phyloP scores from a whole-genome alignment of 2,329 filamentous ascomycete genomes.

The Aspergillus costaricaensis region DNA sequence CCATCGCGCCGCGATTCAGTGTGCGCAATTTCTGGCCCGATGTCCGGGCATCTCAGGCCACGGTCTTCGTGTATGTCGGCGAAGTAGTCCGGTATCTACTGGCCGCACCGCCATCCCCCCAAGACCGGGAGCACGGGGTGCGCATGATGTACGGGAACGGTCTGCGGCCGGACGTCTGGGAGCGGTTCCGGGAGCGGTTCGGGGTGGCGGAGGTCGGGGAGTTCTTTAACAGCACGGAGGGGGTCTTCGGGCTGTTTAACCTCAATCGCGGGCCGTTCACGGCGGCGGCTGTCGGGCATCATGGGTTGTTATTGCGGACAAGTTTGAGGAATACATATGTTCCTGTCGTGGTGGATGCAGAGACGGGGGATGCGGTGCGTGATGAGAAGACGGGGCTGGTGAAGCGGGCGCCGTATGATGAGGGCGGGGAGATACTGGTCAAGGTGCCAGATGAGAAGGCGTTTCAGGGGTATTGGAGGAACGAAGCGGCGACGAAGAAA shows the following conservation, averaged over 20 bases:
- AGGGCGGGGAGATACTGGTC: slow-evolving; percentile 77
- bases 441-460: slow-evolving; percentile 57
- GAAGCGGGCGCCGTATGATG: slow-evolving; percentile 61
- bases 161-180: slow-evolving; percentile 52
- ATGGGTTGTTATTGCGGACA: slow-evolving; percentile 63
- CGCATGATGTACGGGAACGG: slow-evolving; percentile 53
- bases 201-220: slow-evolving; percentile 60
- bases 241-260: slow-evolving; percentile 65
- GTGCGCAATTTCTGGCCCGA: slow-evolving; percentile 72
- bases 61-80: slow-evolving; percentile 75
- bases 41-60: slow-evolving; percentile 66
- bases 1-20: slow-evolving; percentile 58
- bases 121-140: slow-evolving; percentile 49
- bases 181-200: slow-evolving; percentile 57
- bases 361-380: slow-evolving; percentile 66
- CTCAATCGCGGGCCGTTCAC: slow-evolving; percentile 63
- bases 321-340: slow-evolving; percentile 58
- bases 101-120: slow-evolving; percentile 58
- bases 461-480: slow-evolving; percentile 71
- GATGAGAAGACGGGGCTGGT: slow-evolving; percentile 70
- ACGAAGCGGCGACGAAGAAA: slow-evolving; percentile 65
- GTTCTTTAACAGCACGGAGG: slow-evolving; percentile 79
- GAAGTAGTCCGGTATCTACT: slow-evolving; percentile 75
- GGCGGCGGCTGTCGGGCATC: slow-evolving; percentile 68
- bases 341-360: slow-evolving; percentile 68